These are phyloP conservation scores for Floccularia luteovirens DNA, from an alignment of 768 basidiomycete species.

Conservation along the genomic window DNA sequence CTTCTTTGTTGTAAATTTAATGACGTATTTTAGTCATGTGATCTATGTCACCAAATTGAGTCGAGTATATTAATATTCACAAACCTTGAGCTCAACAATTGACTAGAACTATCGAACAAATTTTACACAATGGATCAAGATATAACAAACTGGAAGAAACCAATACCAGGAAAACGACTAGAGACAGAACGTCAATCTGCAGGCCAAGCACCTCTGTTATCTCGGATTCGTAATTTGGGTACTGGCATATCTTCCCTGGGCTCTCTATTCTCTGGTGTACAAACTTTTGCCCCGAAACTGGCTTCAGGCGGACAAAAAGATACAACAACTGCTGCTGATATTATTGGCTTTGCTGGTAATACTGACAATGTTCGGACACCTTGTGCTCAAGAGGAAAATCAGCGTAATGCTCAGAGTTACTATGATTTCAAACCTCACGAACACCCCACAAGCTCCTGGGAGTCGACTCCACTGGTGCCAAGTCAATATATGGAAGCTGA, in stretches of 20 bases:
- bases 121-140: no score
- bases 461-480: no score
- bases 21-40: neutral
- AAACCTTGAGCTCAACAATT: no score
- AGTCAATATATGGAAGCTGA: no score
- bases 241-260: neutral
- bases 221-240: slow-evolving; percentile 2
- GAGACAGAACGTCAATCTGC: no score
- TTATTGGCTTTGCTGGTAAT: neutral
- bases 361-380: neutral
- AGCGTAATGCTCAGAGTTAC: neutral
- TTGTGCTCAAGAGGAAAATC: neutral
- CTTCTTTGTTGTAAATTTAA: slow-evolving; percentile 6
- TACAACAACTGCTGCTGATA: neutral
- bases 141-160: no score
- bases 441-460: no score
- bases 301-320: neutral
- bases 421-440: no score
- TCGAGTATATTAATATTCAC: no score
- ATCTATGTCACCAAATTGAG: neutral
- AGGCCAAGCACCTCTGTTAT: slow-evolving; percentile 1
- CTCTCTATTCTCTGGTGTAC: slow-evolving; percentile 1
- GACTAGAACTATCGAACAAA: no score
- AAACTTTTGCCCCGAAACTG: neutral
- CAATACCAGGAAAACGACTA: no score